Evolutionary conservation across 2,329 filamentous ascomycete species (phyloP), one percentile per base, ranked within the genome.

Genomic region (Phaeoacremonium minimum): DNA sequence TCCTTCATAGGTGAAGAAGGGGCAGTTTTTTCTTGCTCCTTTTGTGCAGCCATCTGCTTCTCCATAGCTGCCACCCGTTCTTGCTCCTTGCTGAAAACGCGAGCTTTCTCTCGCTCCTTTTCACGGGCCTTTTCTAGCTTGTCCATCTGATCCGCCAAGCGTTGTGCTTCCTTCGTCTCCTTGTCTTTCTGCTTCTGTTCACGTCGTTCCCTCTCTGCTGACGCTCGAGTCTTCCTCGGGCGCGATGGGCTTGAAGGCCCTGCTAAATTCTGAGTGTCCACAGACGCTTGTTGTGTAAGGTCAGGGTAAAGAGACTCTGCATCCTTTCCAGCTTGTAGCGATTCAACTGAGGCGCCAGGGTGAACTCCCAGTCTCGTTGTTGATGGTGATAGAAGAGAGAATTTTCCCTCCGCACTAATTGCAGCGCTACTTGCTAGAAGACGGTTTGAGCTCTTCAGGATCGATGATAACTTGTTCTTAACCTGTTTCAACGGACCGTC

Each of bases 391-490:
- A 79, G 52, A 6, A 80, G 53, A 4, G 70, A 72, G 0, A 70
- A 67, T 47, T 81, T 83, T 7, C 75, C 74, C 46, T 83, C 78
- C 1, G 77, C 77, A 47, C 77, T 82, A 26, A 77, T 63, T 13
- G 72, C 76, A 4, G 77, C 78, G 47, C 78, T 91, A 47, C 85
- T 94, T 14, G 84, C 87, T 44, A 96, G 83, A 33, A 96, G 76
- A 12, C 84, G 87, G 58, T 86, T 91, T 4, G 90, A 93, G 37
- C 83, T 86, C 61, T 89, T 90, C 49, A 96, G 70, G 41, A 95
- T 89, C 8, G 90, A 95, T 32, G 91, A 94, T 32, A 97, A 71
- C 56, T 89, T 94, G 53, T 86, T 87, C 65, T 95, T 97, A 18
- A 93, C 90, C 35, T 93, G 88, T 60, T 90, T 95, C 41, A 96